These are phyloP conservation scores for Gypsophila paniculata DNA, from an alignment of 179 eudicot genomes.

Conservation along the genomic window DNA sequence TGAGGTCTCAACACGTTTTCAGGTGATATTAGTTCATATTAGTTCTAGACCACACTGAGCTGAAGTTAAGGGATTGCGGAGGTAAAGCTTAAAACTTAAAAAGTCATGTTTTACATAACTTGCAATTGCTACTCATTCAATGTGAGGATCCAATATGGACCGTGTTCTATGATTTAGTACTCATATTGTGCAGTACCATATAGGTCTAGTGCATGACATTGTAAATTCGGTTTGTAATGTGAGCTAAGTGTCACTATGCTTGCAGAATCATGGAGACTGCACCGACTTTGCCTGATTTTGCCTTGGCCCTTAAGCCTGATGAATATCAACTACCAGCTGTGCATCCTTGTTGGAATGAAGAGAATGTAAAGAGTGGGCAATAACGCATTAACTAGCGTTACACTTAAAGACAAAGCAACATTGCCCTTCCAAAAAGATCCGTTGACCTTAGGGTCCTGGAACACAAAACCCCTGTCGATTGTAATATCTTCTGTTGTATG, in stretches of 20 bases:
- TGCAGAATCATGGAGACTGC: slow-evolving; percentile 97
- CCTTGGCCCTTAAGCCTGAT: slow-evolving; percentile 87
- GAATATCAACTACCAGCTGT: slow-evolving; percentile 75
- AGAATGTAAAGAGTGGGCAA: slow-evolving; percentile 39
- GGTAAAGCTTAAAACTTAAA: background rate
- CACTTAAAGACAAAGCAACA: slow-evolving; percentile 6
- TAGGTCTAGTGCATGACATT: background rate
- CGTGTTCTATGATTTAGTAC: background rate
- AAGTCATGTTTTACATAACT: background rate
- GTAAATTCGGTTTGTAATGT: background rate
- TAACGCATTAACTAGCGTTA: slow-evolving; percentile 21
- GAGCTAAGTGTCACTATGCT: background rate
- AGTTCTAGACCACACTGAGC: background rate
- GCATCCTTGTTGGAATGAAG: slow-evolving; percentile 72
- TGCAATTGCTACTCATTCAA: background rate
- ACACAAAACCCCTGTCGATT: slow-evolving; percentile 15
- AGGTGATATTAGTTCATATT: too few relatives aligned
- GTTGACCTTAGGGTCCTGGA: slow-evolving; percentile 12
- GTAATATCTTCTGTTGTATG: slow-evolving; percentile 22
- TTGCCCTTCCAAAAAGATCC: slow-evolving; percentile 5
- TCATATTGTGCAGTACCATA: background rate
- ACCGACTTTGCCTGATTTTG: slow-evolving; percentile 91
- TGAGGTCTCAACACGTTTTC: background rate
- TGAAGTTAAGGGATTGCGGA: background rate
- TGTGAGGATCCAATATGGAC: background rate